Conservation (phyloP, 257 asterid genomes). For the Forsythia viridissima region DNA sequence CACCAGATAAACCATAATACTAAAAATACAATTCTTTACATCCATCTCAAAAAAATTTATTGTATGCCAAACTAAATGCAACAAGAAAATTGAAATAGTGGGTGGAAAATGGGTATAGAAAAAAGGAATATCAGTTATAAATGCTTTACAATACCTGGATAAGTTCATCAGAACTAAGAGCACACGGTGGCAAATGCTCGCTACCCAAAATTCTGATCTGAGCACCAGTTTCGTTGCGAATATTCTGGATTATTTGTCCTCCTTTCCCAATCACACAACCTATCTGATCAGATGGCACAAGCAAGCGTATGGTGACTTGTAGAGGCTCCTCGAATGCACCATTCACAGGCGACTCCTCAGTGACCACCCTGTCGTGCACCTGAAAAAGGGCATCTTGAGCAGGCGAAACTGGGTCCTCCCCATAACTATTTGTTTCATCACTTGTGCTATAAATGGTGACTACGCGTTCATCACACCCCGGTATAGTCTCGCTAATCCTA, state of each 20-base stretch:
- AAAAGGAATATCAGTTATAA: neutral
- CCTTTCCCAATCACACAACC: conserved; percentile 64
- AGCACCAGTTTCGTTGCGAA: conserved; percentile 66
- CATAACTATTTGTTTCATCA: conserved; percentile 72
- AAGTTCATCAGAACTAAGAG: conserved; percentile 78
- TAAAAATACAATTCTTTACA: neutral
- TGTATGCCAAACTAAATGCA: neutral
- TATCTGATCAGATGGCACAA: conserved; percentile 58
- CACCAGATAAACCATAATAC: conserved; percentile 5
- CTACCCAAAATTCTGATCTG: conserved; percentile 77
- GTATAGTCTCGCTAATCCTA: conserved; percentile 78
- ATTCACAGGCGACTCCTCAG: conserved; percentile 60
- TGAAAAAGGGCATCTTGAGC: conserved; percentile 86
- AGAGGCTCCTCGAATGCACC: conserved; percentile 53
- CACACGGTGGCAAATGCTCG: conserved; percentile 93
- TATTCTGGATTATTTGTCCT: conserved; percentile 47
- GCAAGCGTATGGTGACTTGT: conserved; percentile 52
- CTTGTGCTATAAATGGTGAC: conserved; percentile 76
- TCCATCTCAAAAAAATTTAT: neutral
- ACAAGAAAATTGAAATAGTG: neutral
- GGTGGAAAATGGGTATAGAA: conserved; percentile 1
- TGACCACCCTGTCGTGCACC: conserved; percentile 71
- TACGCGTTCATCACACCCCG: conserved; percentile 91
- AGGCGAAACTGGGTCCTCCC: conserved; percentile 57
- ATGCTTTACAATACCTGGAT: conserved; percentile 55